Evolutionary conservation across 495 filamentous ascomycete species (phyloP), one percentile per base, ranked within the genome.

Genomic region (Penicillium verhagenii): DNA sequence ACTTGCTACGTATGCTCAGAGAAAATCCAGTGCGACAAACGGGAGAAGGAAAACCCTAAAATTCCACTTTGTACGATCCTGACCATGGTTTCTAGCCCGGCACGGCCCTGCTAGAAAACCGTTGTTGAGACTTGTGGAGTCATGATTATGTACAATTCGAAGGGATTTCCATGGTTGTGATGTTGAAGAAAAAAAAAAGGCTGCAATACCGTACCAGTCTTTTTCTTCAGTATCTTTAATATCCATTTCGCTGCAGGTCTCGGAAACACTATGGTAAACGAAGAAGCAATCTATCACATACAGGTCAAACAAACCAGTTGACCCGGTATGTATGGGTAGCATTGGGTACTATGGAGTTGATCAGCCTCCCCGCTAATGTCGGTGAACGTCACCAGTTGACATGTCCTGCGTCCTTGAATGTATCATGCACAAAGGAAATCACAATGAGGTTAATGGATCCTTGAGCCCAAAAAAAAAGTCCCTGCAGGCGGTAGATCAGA

Each of bases 71-170:
- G 16, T 45, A 31, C 26, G 25, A 35, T 23, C 38, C 14, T 31
- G 50, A 60, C 64, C 61, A 57, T 65, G 61, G 64, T 63, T 63
- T 47, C 44, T 58, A 19, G 19, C 16, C 52, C 64, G 64, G 64
- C 46, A 57, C 64, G 61, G 61, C 58, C 64, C 64, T 65, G 56
- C 50, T 47, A 19, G n/a, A 60, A 29, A 64, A 62, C 64, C 64
- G 58, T 54, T 64, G 53, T 59, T 59, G 43, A 45, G 18, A 50
- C 18, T n/a, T 37, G 64, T 65, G 61, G 64, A 65, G 61, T 47
- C 46, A 39, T 38, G 25, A 39, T 53, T 55, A 52, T 50, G 55
- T 55, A 61, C 25, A n/a, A 50, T 21, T 11, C 10, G 20, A 23
- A 37, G 25, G 19, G 21, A 37, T 62, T 60, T 54, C 59, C 49